phyloP scores from a whole-genome alignment of 1,284 basidiomycete genomes.

The Ustilago sp. region DNA sequence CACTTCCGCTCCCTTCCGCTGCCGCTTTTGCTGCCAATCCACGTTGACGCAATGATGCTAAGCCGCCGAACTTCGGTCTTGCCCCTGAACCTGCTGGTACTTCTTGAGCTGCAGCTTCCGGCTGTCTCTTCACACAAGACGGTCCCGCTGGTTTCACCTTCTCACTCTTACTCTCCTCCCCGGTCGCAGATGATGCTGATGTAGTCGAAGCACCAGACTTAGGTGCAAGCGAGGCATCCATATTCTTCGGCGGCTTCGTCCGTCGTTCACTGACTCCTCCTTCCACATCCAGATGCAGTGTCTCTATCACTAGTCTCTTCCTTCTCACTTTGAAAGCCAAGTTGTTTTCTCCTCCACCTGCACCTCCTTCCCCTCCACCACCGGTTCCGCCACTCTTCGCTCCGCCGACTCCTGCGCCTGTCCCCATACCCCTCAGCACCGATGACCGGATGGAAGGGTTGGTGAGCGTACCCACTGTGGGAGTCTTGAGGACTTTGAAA shows the following conservation, averaged over 20 bases:
- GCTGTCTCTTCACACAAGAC: slow-evolving; percentile 17
- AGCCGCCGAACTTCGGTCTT: slow-evolving; percentile 25
- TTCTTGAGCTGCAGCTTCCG: neutral
- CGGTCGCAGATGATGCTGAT: neutral
- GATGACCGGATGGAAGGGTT: slow-evolving; percentile 56
- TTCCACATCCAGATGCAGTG: slow-evolving; percentile 90
- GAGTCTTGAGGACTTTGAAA: slow-evolving; percentile 58
- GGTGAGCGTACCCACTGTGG: slow-evolving; percentile 55
- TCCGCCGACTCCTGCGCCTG: slow-evolving; percentile 27
- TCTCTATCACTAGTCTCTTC: slow-evolving; percentile 88
- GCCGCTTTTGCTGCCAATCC: slow-evolving; percentile 33
- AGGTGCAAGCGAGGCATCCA: neutral
- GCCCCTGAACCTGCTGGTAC: neutral
- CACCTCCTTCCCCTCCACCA: slow-evolving; percentile 72
- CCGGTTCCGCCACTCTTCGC: slow-evolving; percentile 8
- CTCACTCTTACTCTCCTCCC: neutral
- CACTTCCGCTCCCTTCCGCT: neutral
- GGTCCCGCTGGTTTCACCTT: neutral
- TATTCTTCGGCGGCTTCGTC: slow-evolving; percentile 49
- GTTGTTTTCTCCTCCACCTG: slow-evolving; percentile 80
- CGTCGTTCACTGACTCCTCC: slow-evolving; percentile 85
- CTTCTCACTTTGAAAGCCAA: slow-evolving; percentile 92
- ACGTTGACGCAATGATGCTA: slow-evolving; percentile 38
- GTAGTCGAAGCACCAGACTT: neutral
- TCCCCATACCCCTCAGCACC: slow-evolving; percentile 62